Evolutionary conservation across 2,329 filamentous ascomycete species (phyloP), one percentile per base, ranked within the genome.

Genomic region (Paecilomyces sp.): DNA sequence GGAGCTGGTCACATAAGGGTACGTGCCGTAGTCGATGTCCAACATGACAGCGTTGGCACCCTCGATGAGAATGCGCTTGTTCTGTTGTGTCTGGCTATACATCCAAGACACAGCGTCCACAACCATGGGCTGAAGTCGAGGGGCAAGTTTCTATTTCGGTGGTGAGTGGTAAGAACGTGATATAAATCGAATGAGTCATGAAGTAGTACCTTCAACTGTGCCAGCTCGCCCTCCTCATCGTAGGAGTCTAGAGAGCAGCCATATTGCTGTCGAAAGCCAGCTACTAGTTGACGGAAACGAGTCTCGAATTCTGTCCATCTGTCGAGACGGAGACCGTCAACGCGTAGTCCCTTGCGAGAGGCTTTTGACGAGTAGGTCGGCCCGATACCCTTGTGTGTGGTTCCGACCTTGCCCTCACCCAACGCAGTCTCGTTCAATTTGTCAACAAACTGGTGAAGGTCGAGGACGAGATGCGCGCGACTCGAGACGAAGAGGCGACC

Each of bases 311-410:
- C 70, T 53, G 74, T 73, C 73, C 41, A 47, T 47, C n/a, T 47
- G n/a, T 85, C 81, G 64, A 84, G 79, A 68, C 85, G 77, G 60
- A 86, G 76, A 64, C 86, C 83, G 41, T 80, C 80, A 58, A 88
- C 76, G 58, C 82, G 82, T 36, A 87, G 77, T 64, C 85, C 85
- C 51, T 80, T 80, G 60, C 85, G 77, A 5, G 83, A 80, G 63
- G 84, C 84, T 74, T 87, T 87, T 67, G 83, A 83, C 68, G 82
- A 84, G 75, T 87, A 87, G 63, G 83, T 83, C 67, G 85, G 85
- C 53, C 82, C 79, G 61, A 81, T 80, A 52, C 79, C 79, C 66
- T 80, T 80, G 33, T 77, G 76, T 2, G 79, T 81, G 12, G 79
- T 81, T 34, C 79, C 79, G 50, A 80, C 77, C 68, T 79, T 78